phyloP scores from a whole-genome alignment of 352 stramenopile genomes.

The Saprolegnia parasitica region DNA sequence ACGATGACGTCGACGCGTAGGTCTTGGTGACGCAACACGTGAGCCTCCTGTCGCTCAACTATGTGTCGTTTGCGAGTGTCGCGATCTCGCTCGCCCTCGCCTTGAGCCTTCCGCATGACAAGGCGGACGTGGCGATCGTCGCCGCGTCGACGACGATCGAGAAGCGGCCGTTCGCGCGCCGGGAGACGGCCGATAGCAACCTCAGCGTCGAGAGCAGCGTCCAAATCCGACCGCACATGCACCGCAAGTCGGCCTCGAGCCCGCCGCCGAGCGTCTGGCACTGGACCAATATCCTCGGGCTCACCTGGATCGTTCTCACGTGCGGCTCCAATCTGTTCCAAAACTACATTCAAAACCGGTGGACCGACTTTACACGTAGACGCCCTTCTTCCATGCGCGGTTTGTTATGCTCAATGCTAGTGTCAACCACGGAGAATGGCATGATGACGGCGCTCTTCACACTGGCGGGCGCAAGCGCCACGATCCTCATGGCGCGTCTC shows the following conservation, averaged over 20 bases:
- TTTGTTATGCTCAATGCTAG: neutral
- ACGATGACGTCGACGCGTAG: constrained; percentile 4
- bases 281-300: constrained; percentile 25
- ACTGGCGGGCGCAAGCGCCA: constrained; percentile 1
- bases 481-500: neutral
- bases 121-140: neutral
- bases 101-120: constrained; percentile 11
- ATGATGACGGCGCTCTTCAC: constrained; percentile 23
- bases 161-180: neutral
- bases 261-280: neutral
- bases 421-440: neutral
- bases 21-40: constrained; percentile 5
- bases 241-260: neutral
- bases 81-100: constrained; percentile 10
- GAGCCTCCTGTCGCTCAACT: constrained; percentile 22
- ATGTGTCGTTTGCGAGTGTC: constrained; percentile 22
- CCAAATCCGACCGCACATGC: neutral
- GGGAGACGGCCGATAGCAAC: constrained; percentile 8
- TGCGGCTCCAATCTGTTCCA: constrained; percentile 10
- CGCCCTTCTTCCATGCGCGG: neutral
- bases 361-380: constrained; percentile 16
- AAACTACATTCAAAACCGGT: constrained; percentile 30
- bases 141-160: neutral
- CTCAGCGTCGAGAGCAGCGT: neutral
- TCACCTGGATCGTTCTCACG: constrained; percentile 16